Conservation (phyloP, 345 rosid genomes). For the Salix arbutifolia region DNA sequence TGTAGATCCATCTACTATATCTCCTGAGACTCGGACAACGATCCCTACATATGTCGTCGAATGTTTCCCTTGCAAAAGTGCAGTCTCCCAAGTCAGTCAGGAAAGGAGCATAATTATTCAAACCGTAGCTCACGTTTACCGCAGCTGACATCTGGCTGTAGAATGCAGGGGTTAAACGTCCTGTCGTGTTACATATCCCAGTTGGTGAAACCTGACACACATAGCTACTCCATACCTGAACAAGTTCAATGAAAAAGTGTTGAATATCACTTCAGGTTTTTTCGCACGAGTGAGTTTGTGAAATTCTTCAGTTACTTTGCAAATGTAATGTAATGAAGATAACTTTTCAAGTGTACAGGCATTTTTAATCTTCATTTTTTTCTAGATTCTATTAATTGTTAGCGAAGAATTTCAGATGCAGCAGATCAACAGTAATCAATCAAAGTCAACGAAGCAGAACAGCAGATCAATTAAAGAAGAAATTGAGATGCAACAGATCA, state of each 20-base stretch:
- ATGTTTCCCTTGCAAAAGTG: constrained; percentile 71
- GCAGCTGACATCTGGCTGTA: constrained; percentile 66
- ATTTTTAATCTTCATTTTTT: background rate
- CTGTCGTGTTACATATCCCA: constrained; percentile 63
- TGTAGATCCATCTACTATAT: constrained; percentile 59
- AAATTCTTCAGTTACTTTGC: background rate
- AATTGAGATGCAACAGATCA: too few species aligned
- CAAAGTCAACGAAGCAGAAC: too few species aligned
- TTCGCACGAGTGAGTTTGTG: background rate
- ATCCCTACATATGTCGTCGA: constrained; percentile 47
- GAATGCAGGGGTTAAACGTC: constrained; percentile 69
- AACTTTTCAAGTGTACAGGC: background rate
- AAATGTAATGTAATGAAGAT: background rate
- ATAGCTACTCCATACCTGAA: constrained; percentile 65
- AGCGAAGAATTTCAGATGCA: too few species aligned
- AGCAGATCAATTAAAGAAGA: too few species aligned
- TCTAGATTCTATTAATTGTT: constrained; percentile 3
- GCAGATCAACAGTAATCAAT: too few species aligned
- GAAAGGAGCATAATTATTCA: constrained; percentile 60
- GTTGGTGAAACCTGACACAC: constrained; percentile 68
- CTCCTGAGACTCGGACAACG: constrained; percentile 63
- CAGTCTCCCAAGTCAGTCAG: constrained; percentile 68
- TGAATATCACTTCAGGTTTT: background rate
- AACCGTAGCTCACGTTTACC: constrained; percentile 51
- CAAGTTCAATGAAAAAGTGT: background rate